phyloP scores from a whole-genome alignment of 352 stramenopile genomes.

The Globisporangium spiculum region DNA sequence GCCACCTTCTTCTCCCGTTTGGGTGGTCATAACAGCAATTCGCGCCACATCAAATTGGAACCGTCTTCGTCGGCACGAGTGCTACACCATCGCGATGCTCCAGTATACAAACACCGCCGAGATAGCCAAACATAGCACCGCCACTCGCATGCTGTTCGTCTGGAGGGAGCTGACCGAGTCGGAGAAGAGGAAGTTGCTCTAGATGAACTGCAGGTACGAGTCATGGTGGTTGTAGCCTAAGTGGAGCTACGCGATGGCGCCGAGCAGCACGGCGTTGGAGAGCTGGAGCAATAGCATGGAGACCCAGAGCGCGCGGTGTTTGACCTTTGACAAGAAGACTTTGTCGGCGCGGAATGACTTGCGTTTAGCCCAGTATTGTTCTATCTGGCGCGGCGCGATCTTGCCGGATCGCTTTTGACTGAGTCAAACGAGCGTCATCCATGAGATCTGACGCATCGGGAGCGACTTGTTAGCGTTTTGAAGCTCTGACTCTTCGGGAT shows the following conservation, averaged over 20 bases:
- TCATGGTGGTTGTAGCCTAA: not conserved
- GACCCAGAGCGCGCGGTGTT: not conserved
- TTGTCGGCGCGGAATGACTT: constrained; percentile 1
- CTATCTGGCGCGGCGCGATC: not conserved
- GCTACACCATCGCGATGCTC: not conserved
- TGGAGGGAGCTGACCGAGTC: not conserved
- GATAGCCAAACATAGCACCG: not conserved
- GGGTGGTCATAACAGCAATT: not conserved
- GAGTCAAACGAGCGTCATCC: not conserved
- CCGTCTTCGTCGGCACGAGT: not conserved
- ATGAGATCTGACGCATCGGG: not conserved
- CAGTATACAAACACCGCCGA: not conserved
- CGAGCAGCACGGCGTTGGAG: not conserved
- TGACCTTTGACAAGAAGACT: not conserved
- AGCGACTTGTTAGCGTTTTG: not conserved
- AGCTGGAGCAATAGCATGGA: constrained; percentile 2
- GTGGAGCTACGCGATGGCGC: not conserved
- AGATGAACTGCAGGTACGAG: not conserved
- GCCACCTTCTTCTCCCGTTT: not conserved
- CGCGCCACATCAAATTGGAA: not conserved
- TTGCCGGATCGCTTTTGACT: not conserved
- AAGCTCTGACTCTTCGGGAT: not conserved
- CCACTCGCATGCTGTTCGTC: not conserved
- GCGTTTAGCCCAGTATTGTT: not conserved
- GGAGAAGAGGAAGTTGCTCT: constrained; percentile 1